Percentiles rank a stretch among this genome's conserved stretches.
Evolutionary conservation across 148 eudicot genomes (phyloP).

Genomic region (Amaranthus cruentus): DNA sequence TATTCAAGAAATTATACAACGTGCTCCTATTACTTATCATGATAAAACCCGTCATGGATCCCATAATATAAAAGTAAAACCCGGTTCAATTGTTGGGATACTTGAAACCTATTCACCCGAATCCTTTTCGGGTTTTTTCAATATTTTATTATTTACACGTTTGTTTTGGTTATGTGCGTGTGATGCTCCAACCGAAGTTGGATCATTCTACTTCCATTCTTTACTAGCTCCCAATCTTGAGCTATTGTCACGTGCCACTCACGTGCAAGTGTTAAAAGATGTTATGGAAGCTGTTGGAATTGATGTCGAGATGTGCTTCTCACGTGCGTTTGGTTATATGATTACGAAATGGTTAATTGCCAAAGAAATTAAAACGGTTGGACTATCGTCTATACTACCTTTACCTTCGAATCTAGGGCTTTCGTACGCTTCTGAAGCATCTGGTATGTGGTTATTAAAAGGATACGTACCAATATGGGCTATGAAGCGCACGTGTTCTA

Average conservation of each 20-base stretch:
- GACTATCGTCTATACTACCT: conserved; percentile 40
- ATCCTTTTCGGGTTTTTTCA: conserved; percentile 66
- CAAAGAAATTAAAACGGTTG: conserved; percentile 48
- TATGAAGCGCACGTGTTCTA: conserved; percentile 37
- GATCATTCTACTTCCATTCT: conserved; percentile 66
- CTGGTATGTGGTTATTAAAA: conserved; percentile 71
- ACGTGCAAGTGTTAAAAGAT: conserved; percentile 41
- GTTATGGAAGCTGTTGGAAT: conserved; percentile 52
- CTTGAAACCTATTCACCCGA: conserved; percentile 71
- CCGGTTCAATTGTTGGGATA: conserved; percentile 55
- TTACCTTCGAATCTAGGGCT: conserved; percentile 43
- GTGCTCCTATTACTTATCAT: conserved; percentile 47
- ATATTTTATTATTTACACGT: conserved; percentile 52
- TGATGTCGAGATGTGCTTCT: conserved; percentile 63
- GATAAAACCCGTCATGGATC: conserved; percentile 43
- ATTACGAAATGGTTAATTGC: conserved; percentile 67
- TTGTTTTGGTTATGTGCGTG: conserved; percentile 77
- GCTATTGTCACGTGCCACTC: conserved; percentile 35
- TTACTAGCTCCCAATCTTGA: conserved; percentile 58
- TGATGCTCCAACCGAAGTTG: conserved; percentile 63
- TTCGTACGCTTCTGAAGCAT: conserved; percentile 66
- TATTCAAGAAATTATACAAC: conserved; percentile 52
- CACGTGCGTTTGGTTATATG: conserved; percentile 84
- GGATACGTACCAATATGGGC: conserved; percentile 63
- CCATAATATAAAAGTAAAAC: conserved; percentile 38